Evolutionary conservation across 202 grass and related monocot genomes (phyloP).

Genomic region (Panicum virgatum): DNA sequence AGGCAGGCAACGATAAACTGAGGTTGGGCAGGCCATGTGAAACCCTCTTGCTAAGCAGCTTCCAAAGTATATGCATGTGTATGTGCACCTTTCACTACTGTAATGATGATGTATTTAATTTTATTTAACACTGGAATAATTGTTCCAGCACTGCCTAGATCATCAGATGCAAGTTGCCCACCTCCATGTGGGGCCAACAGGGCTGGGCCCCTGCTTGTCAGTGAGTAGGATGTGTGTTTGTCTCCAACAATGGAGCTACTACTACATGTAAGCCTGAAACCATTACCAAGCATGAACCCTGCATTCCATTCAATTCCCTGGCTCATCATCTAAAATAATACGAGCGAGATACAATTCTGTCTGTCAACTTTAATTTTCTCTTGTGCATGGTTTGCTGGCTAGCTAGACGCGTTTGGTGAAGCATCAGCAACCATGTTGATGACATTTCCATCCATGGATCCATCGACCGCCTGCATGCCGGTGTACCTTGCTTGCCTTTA

Average conservation of each 20-base stretch:
- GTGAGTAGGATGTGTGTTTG: not conserved
- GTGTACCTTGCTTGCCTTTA: too few relatives aligned
- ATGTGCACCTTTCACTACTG: not conserved
- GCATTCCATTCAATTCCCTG: too few relatives aligned
- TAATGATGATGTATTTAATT: not conserved
- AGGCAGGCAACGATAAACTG: not conserved
- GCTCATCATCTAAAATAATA: too few relatives aligned
- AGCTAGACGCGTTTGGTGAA: too few relatives aligned
- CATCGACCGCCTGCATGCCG: too few relatives aligned
- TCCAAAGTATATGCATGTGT: constrained; percentile 35
- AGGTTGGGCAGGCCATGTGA: constrained; percentile 72
- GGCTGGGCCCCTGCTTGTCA: not conserved
- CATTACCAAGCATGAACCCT: too few relatives aligned
- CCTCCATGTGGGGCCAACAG: constrained; percentile 35
- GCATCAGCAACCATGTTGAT: too few relatives aligned
- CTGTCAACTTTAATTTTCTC: too few relatives aligned
- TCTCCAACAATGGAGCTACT: not conserved
- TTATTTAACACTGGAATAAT: not conserved
- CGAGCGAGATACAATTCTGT: too few relatives aligned
- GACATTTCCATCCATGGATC: too few relatives aligned
- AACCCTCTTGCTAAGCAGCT: constrained; percentile 65
- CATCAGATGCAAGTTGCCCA: not conserved
- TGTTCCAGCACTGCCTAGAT: not conserved
- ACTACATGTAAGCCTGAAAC: not conserved
- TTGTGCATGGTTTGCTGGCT: too few relatives aligned